Evolutionary conservation across 805 yeast genomes (phyloP), one percentile per base, ranked within the genome.

Genomic region (Myxozyma neglecta): DNA sequence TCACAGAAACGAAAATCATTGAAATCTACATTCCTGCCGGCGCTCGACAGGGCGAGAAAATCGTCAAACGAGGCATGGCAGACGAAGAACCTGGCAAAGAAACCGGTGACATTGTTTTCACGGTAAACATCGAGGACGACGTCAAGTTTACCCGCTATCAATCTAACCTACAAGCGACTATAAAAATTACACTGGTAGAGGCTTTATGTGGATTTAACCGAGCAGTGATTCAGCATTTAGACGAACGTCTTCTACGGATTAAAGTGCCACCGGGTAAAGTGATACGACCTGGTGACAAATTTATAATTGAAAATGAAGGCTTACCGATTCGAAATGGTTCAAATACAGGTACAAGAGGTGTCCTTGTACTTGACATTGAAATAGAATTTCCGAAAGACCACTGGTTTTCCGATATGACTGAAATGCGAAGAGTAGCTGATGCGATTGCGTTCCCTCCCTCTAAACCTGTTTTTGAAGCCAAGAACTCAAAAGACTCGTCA

Each of bases 361-460:
- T 89, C 72, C 75, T 91, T 65, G 90, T 84, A 69, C 78, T 91
- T 16, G 82, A 80, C 56, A 73, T 89, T n/a, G 83, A 83, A 20
- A 84, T 92, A 56, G 90, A 85, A 68, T 91, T 92, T 72, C 97
- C 97, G 1, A 79, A 80, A 40, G 96, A 90, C 73, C 83, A 86
- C 70, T 91, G 97, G 97, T 86, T 86, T 70, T 74, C 83, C 67
- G 97, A 90, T 72, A 83, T 81, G 69, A 79, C 84, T 60, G 97
- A 90, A 70, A 51, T 72, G 37, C 51, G 68, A 14, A 69, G 64
- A 47, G 55, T 72, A 4, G 54, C 60, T 13, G 65, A 70, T 51
- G 48, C 71, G 45, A 62, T 72, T 34, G 71, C 74, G 2, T 61
- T 60, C 18, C 59, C 59, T 48, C 65, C 53, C 39, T 40, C 46